Conservation (phyloP, 441 rosid species). For the Adansonia rubrostipa region DNA sequence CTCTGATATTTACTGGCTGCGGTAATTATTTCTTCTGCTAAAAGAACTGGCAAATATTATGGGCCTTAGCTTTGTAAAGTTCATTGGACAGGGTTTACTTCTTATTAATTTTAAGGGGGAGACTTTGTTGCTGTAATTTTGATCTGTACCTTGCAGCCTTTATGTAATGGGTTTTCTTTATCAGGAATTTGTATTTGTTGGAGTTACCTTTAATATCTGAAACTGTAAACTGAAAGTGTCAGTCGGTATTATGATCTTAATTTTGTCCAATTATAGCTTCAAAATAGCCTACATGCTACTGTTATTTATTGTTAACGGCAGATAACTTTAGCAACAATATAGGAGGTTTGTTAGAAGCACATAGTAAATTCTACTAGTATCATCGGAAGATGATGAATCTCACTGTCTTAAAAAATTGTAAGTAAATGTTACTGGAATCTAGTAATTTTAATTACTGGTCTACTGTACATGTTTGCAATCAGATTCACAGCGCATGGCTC, state of each 20-base stretch:
- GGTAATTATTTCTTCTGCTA: not conserved
- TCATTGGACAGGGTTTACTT: not conserved
- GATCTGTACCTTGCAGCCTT: slow-evolving; percentile 17
- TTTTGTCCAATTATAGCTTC: not conserved
- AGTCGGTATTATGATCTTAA: not conserved
- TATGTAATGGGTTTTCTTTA: not conserved
- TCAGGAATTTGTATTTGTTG: not conserved
- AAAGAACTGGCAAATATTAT: slow-evolving; percentile 5
- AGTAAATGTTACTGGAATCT: not conserved
- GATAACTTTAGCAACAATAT: too few relatives aligned
- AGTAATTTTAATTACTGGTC: not conserved
- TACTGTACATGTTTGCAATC: slow-evolving; percentile 33
- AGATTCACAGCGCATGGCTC: slow-evolving; percentile 98
- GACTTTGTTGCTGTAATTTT: not conserved
- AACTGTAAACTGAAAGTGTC: not conserved
- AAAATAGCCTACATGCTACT: not conserved
- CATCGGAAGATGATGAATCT: not conserved
- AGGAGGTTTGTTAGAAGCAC: too few relatives aligned
- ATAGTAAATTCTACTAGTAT: not conserved
- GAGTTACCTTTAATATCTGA: not conserved
- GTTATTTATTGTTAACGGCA: not conserved
- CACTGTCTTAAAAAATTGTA: not conserved
- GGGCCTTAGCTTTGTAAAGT: slow-evolving; percentile 32
- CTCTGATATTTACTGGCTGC: not conserved
- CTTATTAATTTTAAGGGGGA: not conserved